These are phyloP conservation scores for Seiridium unicorne DNA, from an alignment of 2,329 filamentous ascomycete species.

Conservation along the genomic window DNA sequence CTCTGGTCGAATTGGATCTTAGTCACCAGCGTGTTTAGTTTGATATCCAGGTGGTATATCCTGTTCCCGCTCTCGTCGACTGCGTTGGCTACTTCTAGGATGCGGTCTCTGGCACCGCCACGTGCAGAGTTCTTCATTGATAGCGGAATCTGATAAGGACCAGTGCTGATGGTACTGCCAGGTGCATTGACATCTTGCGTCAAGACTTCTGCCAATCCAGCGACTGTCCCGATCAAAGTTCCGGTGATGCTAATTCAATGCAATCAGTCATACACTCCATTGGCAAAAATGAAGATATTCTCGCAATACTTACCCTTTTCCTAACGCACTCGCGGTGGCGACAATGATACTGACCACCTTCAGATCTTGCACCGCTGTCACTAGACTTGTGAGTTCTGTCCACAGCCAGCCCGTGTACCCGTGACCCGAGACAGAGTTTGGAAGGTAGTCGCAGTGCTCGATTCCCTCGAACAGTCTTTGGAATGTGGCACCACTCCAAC, in stretches of 20 bases:
- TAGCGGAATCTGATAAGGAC: constrained; percentile 47
- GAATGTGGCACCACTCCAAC: constrained; percentile 8
- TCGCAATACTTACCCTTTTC: constrained; percentile 13
- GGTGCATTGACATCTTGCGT: constrained; percentile 12
- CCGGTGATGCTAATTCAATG: background rate
- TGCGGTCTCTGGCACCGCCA: constrained; percentile 48
- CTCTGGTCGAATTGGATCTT: constrained; percentile 4
- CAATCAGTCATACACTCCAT: background rate
- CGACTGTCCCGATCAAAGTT: constrained; percentile 15
- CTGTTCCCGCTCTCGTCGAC: constrained; percentile 39
- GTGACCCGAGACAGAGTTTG: constrained; percentile 40
- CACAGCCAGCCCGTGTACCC: constrained; percentile 55
- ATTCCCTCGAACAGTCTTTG: constrained; percentile 4
- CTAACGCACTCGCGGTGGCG: constrained; percentile 43
- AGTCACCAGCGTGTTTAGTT: constrained; percentile 22
- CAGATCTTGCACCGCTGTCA: constrained; percentile 41
- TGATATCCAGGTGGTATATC: constrained; percentile 37
- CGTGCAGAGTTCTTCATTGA: constrained; percentile 41
- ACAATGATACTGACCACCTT: constrained; percentile 44
- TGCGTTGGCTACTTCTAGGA: constrained; percentile 47
- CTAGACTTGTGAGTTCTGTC: constrained; percentile 44
- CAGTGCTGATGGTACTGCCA: background rate
- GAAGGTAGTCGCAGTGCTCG: constrained; percentile 18
- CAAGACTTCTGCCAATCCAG: background rate
- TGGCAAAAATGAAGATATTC: background rate